Evolutionary conservation across 2,329 filamentous ascomycete species (phyloP).

Genomic region (Cladophialophora chaetospira): DNA sequence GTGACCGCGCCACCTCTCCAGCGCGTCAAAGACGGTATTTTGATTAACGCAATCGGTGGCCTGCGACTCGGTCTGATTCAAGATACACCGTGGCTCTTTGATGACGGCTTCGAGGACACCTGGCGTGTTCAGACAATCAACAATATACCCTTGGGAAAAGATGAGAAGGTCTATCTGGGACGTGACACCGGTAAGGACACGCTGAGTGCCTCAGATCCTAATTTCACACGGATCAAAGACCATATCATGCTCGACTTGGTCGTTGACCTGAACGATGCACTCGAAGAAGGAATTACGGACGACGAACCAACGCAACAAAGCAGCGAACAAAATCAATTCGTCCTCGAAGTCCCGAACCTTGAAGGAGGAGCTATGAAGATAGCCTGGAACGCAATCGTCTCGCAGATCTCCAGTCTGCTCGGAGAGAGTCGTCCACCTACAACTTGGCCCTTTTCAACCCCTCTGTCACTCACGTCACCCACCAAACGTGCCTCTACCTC

Average conservation of each 20-base stretch:
- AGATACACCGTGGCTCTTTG: conserved; percentile 42
- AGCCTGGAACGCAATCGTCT: conserved; percentile 34
- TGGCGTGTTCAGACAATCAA: conserved; percentile 74
- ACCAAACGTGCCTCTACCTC: background rate
- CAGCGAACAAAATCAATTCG: background rate
- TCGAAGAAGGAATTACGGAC: conserved; percentile 7
- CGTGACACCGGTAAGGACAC: conserved; percentile 74
- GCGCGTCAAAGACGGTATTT: conserved; percentile 60
- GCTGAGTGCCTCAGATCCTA: conserved; percentile 67
- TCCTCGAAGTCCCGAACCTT: conserved; percentile 23
- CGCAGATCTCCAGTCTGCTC: conserved; percentile 32
- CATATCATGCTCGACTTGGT: conserved; percentile 72
- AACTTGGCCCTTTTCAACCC: conserved; percentile 26
- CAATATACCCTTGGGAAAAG: conserved; percentile 76
- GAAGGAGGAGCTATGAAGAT: conserved; percentile 27
- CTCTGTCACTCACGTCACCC: conserved; percentile 13
- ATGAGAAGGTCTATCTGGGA: conserved; percentile 82
- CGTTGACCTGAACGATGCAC: conserved; percentile 53
- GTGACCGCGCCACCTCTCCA: conserved; percentile 53
- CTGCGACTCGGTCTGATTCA: conserved; percentile 56
- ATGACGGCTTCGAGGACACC: conserved; percentile 37
- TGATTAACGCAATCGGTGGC: conserved; percentile 63
- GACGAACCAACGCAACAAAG: conserved; percentile 3
- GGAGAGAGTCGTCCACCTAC: conserved; percentile 23
- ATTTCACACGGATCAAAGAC: conserved; percentile 79